phyloP scores from a whole-genome alignment of 306 rosid genomes.

The Purshia tridentata region DNA sequence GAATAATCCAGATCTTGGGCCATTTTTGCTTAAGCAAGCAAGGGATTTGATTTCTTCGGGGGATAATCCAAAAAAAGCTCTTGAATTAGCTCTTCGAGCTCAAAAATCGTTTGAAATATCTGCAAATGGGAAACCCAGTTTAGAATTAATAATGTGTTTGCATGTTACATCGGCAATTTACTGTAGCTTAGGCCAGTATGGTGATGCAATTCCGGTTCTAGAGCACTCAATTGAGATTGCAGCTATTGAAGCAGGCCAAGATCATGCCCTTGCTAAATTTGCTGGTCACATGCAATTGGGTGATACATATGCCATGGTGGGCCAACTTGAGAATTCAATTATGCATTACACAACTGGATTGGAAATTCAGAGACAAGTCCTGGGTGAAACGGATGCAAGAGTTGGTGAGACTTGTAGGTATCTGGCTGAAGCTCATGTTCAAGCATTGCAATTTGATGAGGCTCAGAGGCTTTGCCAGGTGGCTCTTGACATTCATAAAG shows the following conservation, averaged over 20 bases:
- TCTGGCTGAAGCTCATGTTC: constrained; percentile 91
- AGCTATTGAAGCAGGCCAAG: constrained; percentile 55
- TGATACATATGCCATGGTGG: constrained; percentile 84
- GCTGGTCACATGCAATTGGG: constrained; percentile 95
- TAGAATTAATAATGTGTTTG: constrained; percentile 82
- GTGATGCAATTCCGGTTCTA: constrained; percentile 72
- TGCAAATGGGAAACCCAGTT: constrained; percentile 58
- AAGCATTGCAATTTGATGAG: constrained; percentile 76
- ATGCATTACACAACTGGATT: constrained; percentile 70
- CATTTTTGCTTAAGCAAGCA: constrained; percentile 75
- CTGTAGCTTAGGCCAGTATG: constrained; percentile 67
- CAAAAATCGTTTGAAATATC: constrained; percentile 53
- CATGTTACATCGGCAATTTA: constrained; percentile 83
- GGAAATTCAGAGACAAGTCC: constrained; percentile 67
- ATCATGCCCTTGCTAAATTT: constrained; percentile 81
- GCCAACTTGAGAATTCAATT: constrained; percentile 82
- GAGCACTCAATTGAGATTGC: constrained; percentile 74
- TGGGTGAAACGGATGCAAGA: constrained; percentile 81
- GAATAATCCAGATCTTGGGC: constrained; percentile 62
- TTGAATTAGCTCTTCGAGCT: constrained; percentile 77
- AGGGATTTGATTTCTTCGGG: constrained; percentile 74
- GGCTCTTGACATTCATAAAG: constrained; percentile 82
- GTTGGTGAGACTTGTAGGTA: constrained; percentile 91
- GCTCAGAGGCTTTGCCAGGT: constrained; percentile 80
- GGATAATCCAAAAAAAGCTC: constrained; percentile 64